Evolutionary conservation across 345 rosid genomes (phyloP), one percentile per base, ranked within the genome.

Genomic region (Populus simonii): DNA sequence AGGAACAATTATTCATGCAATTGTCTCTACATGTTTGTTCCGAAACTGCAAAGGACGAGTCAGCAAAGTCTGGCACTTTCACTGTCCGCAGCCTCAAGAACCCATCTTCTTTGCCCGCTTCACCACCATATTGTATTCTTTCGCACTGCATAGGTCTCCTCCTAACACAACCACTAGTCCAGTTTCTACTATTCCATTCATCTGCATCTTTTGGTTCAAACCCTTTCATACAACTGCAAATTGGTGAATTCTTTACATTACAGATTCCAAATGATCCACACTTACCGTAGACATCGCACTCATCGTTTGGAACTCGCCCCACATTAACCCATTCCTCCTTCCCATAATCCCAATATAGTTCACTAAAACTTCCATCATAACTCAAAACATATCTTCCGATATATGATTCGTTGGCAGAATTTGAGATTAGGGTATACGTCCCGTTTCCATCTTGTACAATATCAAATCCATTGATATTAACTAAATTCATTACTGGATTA

Each of bases 251-350:
- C 35, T 38, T 10, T 1, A 72, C 0, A 16, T 78, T n/a, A 41
- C 94, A 90, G 17, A 15, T 80, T 2, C 89, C 94, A 61, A 73
- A 88, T 45, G 62, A 59, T 41, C 93, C 94, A 76, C 97, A 89
- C 45, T 20, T 77, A 5, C 82, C 87, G 75, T 88, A 92, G 20
- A 81, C 11, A 72, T 86, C 91, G 71, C 94, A 89, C 0, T 65
- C 70, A 4, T 62, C 74, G 9, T 4, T 16, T 11, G 84, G 82
- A 55, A 27, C 1, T 20, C 2, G 2, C 7, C 31, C 4, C 35
- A 33, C 35, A 3, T 3, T 31, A 0, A 8, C 35, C 74, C 76
- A 77, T 11, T 23, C 15, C 23, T 39, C 27, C 36, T 10, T 66
- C 47, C 66, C 45, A 2, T 53, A 39, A 33, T 20, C 59, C 70